Percentiles rank a stretch among this genome's conserved stretches.
phyloP scores from a whole-genome alignment of 2,329 filamentous ascomycete species.

The Sarocladiaceae sp. region DNA sequence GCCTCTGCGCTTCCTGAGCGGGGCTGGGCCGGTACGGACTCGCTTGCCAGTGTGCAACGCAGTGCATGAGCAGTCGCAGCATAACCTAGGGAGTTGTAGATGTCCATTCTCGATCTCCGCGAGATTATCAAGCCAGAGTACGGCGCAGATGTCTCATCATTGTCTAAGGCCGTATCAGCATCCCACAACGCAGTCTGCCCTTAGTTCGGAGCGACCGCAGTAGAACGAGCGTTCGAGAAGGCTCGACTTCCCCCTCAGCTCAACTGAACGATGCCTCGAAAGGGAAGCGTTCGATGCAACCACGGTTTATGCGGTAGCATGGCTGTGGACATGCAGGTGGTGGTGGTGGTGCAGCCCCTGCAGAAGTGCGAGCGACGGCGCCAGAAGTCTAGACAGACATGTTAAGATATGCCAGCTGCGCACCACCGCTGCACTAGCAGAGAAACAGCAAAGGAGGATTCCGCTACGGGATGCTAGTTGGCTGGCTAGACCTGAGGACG shows the following conservation, averaged over 20 bases:
- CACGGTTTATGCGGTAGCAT: not conserved
- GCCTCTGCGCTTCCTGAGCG: not conserved
- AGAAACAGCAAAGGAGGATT: not conserved
- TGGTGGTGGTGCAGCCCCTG: slow-evolving; percentile 4
- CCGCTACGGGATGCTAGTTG: not conserved
- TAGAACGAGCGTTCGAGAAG: no score
- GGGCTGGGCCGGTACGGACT: not conserved
- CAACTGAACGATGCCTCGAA: not conserved
- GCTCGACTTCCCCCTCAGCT: not conserved
- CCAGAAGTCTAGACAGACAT: not conserved
- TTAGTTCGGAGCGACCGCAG: not conserved
- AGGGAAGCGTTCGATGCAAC: not conserved
- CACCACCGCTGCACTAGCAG: not conserved
- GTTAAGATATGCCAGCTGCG: not conserved
- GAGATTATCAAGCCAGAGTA: no score
- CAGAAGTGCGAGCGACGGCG: not conserved
- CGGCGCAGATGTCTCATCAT: no score
- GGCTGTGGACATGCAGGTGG: not conserved
- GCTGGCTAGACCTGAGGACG: not conserved
- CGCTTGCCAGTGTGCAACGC: not conserved
- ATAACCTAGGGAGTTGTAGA: no score
- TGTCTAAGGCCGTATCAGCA: no score
- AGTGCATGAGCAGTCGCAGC: no score
- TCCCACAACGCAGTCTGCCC: not conserved
- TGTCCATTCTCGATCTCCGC: no score